phyloP scores from a whole-genome alignment of 805 yeast genomes.

The Cyberlindnera mrakii region DNA sequence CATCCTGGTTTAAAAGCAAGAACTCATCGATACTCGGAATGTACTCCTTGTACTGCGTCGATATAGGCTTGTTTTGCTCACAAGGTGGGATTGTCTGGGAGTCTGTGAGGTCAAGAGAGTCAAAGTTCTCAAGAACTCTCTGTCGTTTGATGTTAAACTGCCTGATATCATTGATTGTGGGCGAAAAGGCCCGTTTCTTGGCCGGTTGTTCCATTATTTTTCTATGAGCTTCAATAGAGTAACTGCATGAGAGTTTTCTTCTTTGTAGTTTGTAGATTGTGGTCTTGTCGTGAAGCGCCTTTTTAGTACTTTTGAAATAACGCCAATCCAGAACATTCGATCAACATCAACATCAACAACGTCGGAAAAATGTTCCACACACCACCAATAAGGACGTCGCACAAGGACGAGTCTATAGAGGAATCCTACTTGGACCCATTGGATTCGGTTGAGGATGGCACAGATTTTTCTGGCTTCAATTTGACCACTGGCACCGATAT shows the following conservation, averaged over 20 bases:
- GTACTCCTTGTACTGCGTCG: constrained; percentile 6
- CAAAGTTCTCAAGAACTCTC: constrained; percentile 28
- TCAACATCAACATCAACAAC: background rate
- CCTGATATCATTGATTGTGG: constrained; percentile 17
- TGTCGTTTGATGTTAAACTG: constrained; percentile 29
- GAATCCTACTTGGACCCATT: constrained; percentile 2
- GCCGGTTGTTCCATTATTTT: too few relatives aligned
- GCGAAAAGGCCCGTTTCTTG: constrained; percentile 13
- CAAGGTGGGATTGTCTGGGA: constrained; percentile 1
- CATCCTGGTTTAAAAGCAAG: constrained; percentile 18
- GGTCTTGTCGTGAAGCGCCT: too few relatives aligned
- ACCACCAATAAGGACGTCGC: constrained; percentile 7
- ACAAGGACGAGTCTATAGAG: background rate
- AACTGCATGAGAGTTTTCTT: too few relatives aligned
- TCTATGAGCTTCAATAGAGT: too few relatives aligned
- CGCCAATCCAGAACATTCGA: background rate
- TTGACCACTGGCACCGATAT: too few relatives aligned
- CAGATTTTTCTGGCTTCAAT: too few relatives aligned
- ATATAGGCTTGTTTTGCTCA: constrained; percentile 5
- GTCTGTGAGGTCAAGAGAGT: constrained; percentile 18
- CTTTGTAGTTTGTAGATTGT: too few relatives aligned
- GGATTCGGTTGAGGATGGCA: background rate
- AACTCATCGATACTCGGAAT: constrained; percentile 20
- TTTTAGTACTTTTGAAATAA: too few relatives aligned
- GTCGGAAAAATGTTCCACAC: constrained; percentile 8